A percentile compares a stretch with the other conserved stretches of the same genome.
Conservation (phyloP, 768 basidiomycete genomes). For the Leccinum barrowsii region DNA sequence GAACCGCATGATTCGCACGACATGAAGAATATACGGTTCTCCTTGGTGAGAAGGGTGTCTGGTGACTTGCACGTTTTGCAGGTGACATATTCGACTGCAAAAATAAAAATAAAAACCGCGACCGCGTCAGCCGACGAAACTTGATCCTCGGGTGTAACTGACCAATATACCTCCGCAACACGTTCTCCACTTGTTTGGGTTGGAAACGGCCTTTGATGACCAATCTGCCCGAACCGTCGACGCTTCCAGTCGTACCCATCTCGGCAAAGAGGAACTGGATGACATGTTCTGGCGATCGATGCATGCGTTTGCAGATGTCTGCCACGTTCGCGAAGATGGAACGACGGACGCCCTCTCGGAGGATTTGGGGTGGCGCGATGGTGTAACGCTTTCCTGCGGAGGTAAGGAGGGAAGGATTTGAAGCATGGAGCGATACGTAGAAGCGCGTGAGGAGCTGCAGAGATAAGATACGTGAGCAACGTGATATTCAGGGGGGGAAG, state of each 20-base stretch:
- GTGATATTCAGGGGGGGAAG: not conserved
- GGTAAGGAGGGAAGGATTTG: conserved; percentile 86
- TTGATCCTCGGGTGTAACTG: conserved; percentile 28
- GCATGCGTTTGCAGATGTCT: conserved; percentile 99
- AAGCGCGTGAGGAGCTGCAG: conserved; percentile 86
- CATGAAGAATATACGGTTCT: conserved; percentile 99
- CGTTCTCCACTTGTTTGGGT: conserved; percentile 97
- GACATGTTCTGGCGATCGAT: conserved; percentile 95
- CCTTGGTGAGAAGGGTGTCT: conserved; percentile 93
- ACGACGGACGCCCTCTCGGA: conserved; percentile 96
- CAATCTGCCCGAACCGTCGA: conserved; percentile 86
- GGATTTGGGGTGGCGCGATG: conserved; percentile 91
- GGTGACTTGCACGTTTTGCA: conserved; percentile 99
- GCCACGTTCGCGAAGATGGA: conserved; percentile 94
- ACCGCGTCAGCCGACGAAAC: not conserved
- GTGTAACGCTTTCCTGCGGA: conserved; percentile 93
- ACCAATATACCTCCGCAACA: conserved; percentile 95
- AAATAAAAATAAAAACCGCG: not conserved
- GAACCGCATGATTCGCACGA: conserved; percentile 89
- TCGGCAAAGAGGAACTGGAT: conserved; percentile 97
- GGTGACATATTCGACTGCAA: conserved; percentile 91
- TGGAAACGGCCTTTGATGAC: conserved; percentile 98
- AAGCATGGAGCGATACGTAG: conserved; percentile 85
- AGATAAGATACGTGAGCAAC: not conserved
- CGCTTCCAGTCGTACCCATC: conserved; percentile 95